Evolutionary conservation across 2,329 filamentous ascomycete species (phyloP).

Genomic region (Phaeoacremonium minimum): DNA sequence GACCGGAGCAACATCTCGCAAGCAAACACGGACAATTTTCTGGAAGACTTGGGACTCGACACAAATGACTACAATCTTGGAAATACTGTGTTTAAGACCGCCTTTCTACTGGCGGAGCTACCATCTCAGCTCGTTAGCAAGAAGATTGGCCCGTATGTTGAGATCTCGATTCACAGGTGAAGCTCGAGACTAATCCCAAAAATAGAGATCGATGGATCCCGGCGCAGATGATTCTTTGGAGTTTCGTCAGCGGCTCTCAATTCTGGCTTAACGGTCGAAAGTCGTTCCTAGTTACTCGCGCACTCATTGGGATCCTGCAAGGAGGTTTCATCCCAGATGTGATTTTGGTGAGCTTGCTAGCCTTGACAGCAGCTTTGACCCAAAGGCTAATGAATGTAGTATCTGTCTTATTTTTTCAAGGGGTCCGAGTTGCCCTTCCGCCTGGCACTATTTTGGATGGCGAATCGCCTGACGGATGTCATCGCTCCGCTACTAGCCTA

Average conservation of each 20-base stretch:
- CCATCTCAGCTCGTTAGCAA: conserved; percentile 56
- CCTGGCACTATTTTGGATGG: too few relatives aligned
- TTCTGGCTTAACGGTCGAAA: conserved; percentile 10
- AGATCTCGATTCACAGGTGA: too few relatives aligned
- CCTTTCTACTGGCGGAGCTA: conserved; percentile 50
- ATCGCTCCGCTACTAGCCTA: conserved; percentile 26
- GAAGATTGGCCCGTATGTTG: conserved; percentile 29
- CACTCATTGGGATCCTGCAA: conserved; percentile 17
- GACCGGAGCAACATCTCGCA: conserved; percentile 17
- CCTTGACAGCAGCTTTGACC: too few relatives aligned
- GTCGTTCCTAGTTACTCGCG: conserved; percentile 15
- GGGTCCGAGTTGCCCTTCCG: too few relatives aligned
- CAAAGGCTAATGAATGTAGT: too few relatives aligned
- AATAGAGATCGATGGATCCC: conserved; percentile 24
- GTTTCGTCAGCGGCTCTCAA: conserved; percentile 15
- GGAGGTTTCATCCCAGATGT: too few relatives aligned
- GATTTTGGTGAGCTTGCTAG: too few relatives aligned
- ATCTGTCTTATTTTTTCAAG: too few relatives aligned
- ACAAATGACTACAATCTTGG: conserved; percentile 40
- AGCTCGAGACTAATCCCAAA: too few relatives aligned
- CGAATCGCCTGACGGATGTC: conserved; percentile 25
- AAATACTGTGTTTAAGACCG: conserved; percentile 43
- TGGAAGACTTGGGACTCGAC: conserved; percentile 6
- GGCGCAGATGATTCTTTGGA: conserved; percentile 21
- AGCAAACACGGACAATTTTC: conserved; percentile 17